Base-by-base conservation (phyloP, 2,329 filamentous ascomycete species). In the Cladophialophora carrionii region DNA sequence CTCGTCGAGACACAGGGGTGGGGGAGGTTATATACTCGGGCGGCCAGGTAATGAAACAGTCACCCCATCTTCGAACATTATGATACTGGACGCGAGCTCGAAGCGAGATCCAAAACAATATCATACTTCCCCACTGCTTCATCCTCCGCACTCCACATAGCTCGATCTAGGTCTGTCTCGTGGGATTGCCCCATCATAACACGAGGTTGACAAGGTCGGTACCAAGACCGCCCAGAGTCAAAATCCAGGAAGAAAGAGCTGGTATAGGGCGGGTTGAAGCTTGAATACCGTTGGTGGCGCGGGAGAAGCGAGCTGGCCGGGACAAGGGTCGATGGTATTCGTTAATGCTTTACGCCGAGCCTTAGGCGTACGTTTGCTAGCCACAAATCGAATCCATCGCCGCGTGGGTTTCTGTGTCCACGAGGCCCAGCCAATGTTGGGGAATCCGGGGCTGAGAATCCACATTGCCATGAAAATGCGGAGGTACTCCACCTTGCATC, bases 361-460 rank as follows among this genome's bases (percentile, higher is more conserved):
- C 8, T 49, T 49, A 41, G 20, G 29, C 22, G 10, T 22, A 31
- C 29, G 41, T 46, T 41, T 57, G 20, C 24, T 22, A 26, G 20
- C 55, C 22, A 57, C 2, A 32, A 57, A 46, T 24, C 43, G 24
- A 29, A 1, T 10, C 20, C 37, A n/a, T 37, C 29, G 46, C 48
- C 6, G 20, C 1, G 46, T 41, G n/a, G 57, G 43, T 58, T n/a
- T 20, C 22, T 6, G 32, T 29, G 9, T 31, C 7, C 22, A 46
- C 29, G 29, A 24, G 43, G 20, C 20, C 57, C 29, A 53, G 57
- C 10, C 32, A 26, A 52, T 31, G 31, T 52, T 53, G 57, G 57
- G 46, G 57, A 53, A 60, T 53, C 48, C 57, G 48, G 57, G 57
- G 57, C 17, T 20, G 29, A 53, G 26, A 37, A 49, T 58, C 41